Evolutionary conservation across 768 basidiomycete species (phyloP).

Genomic region (Suillus spraguei): DNA sequence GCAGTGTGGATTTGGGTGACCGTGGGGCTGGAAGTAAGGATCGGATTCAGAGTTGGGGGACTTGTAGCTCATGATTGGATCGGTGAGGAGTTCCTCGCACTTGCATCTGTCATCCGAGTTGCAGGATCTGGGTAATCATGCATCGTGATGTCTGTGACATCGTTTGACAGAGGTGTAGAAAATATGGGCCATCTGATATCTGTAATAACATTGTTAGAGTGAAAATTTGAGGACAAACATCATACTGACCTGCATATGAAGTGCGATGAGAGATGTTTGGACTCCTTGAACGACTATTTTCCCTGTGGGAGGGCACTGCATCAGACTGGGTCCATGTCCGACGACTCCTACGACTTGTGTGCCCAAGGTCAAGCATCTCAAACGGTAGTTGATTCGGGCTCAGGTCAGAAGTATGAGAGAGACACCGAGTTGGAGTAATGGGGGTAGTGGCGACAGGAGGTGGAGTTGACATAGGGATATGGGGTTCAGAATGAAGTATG

Average conservation of each 20-base stretch:
- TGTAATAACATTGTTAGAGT: not conserved
- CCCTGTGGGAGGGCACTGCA: not conserved
- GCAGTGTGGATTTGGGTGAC: too few relatives aligned
- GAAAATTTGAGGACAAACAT: not conserved
- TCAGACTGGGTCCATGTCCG: not conserved
- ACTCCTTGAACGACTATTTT: constrained; percentile 1
- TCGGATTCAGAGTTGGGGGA: too few relatives aligned
- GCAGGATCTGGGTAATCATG: too few relatives aligned
- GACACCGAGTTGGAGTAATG: not conserved
- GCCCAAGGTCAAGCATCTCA: not conserved
- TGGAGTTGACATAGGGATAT: constrained; percentile 1
- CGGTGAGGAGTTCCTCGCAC: too few relatives aligned
- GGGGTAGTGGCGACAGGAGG: not conserved
- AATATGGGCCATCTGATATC: not conserved
- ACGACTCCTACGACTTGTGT: not conserved
- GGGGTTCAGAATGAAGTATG: not conserved
- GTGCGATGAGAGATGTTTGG: not conserved
- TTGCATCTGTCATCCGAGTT: too few relatives aligned
- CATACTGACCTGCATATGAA: not conserved
- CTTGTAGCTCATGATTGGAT: too few relatives aligned
- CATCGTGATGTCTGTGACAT: not conserved
- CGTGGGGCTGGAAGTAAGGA: too few relatives aligned
- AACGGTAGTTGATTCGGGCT: not conserved
- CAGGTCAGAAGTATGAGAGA: not conserved
- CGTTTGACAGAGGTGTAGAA: not conserved